These are phyloP conservation scores for Calocera viscosa DNA, from an alignment of 768 basidiomycete species.

Conservation along the genomic window DNA sequence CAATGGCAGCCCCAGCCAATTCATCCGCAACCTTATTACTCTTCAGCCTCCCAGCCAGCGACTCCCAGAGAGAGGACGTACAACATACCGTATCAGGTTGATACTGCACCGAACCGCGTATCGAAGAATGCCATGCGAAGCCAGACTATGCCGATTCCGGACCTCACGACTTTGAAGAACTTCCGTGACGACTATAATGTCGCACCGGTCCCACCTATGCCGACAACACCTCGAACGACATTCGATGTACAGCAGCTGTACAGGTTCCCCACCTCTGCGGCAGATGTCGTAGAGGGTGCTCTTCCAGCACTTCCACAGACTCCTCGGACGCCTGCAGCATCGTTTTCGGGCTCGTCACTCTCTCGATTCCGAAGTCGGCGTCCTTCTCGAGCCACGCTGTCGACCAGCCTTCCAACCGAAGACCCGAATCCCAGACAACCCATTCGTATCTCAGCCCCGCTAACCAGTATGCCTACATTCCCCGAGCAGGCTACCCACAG, in stretches of 20 bases:
- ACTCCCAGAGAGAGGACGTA: neutral
- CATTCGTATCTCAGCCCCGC: neutral
- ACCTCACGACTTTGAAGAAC: too few species aligned
- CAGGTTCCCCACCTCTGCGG: too few species aligned
- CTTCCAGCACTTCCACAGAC: neutral
- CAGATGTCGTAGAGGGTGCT: too few species aligned
- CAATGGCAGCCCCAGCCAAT: neutral
- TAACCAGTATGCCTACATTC: constrained; percentile 3
- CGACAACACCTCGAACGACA: too few species aligned
- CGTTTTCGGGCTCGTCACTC: neutral
- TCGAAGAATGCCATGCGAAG: too few species aligned
- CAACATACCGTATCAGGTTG: neutral
- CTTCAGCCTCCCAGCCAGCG: neutral
- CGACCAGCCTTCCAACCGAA: neutral
- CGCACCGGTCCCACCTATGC: too few species aligned
- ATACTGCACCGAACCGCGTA: neutral
- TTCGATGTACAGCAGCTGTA: too few species aligned
- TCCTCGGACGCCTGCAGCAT: neutral
- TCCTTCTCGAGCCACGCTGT: neutral
- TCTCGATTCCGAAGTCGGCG: neutral
- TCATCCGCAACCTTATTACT: neutral
- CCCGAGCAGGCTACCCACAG: neutral
- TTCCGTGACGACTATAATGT: too few species aligned
- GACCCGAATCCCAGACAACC: neutral
- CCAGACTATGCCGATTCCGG: too few species aligned